Evolutionary conservation across 2,329 filamentous ascomycete species (phyloP).

Genomic region (Cryoendolithus antarcticus): DNA sequence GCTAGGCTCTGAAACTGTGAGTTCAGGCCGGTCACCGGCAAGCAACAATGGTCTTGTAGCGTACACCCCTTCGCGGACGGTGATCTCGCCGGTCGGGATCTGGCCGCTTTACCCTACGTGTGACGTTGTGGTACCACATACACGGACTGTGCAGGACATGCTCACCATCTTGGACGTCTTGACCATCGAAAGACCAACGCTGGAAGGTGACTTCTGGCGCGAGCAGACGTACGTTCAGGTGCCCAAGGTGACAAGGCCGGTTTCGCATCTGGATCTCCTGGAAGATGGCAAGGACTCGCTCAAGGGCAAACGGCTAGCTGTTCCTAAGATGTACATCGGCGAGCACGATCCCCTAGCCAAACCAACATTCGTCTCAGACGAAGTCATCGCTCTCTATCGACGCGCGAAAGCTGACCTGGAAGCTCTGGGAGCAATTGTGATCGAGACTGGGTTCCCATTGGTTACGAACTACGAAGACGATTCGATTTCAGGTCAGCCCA

Average conservation of each 20-base stretch:
- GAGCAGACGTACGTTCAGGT: slow-evolving; percentile 34
- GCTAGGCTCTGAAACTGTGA: slow-evolving; percentile 41
- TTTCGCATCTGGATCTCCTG: slow-evolving; percentile 21
- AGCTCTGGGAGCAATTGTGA: slow-evolving; percentile 26
- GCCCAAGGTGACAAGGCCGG: slow-evolving; percentile 21
- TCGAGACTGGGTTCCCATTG: slow-evolving; percentile 31
- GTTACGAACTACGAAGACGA: slow-evolving; percentile 31
- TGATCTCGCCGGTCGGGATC: slow-evolving; percentile 37
- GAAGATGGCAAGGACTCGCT: slow-evolving; percentile 18
- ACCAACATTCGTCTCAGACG: slow-evolving; percentile 14
- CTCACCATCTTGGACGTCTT: slow-evolving; percentile 37
- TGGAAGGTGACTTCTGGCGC: slow-evolving; percentile 39
- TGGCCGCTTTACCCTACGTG: slow-evolving; percentile 40
- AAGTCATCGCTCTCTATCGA: slow-evolving; percentile 19
- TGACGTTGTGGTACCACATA: slow-evolving; percentile 41
- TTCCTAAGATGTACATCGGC: slow-evolving; percentile 40
- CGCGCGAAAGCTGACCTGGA: slow-evolving; percentile 24
- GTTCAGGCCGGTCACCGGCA: slow-evolving; percentile 41
- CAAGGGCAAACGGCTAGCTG: slow-evolving; percentile 32
- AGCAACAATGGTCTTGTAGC: slow-evolving; percentile 42
- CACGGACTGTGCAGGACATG: slow-evolving; percentile 37
- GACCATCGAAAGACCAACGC: slow-evolving; percentile 27
- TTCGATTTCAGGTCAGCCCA: slow-evolving; percentile 24
- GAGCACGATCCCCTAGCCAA: slow-evolving; percentile 16
- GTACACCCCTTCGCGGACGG: slow-evolving; percentile 41